Base-by-base conservation (phyloP, 306 rosid genomes). In the Abrus pulchellus region DNA sequence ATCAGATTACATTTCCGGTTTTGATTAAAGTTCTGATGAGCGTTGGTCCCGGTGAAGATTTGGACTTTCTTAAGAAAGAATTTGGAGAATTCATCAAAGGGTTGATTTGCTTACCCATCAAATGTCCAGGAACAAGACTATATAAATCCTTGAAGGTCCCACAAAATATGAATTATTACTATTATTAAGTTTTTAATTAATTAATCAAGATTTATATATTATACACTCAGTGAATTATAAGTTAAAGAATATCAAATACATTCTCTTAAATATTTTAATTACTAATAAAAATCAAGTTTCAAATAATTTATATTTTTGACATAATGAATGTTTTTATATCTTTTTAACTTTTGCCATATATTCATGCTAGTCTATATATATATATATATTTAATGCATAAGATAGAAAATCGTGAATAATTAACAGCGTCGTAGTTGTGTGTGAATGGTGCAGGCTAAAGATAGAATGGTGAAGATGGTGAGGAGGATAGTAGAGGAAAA, bases 81-180 rank as follows among this genome's bases (percentile, higher is more conserved):
- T 95, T 95, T 57, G 88, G 78, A 79, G 94, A 89, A 77, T 95
- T 89, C 87, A 80, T 95, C 74, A 95, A 95, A 84, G 99, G 92
- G 0, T 88, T 95, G 75, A 89, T 92, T 67, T 93, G 99, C 86
- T 56, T 93, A 57, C 99, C 99, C 12, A 47, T 95, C 84, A 93
- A 93, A 84, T 84, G 92, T 36, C 99, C 99, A 0, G 97, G 98
- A 85, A 88, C 97, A 13, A 85, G 87, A 63, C 89, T 95, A 1
- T 85, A 95, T 33, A 95, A 95, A 90, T 95, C 99, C 48, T 85
- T 95, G 63, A 93, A 93, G 99, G 99, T 90, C 54, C 27, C 34
- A n/a, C 36, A 38, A 49, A 67, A 32, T 66, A 27, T 56, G 49
- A 12, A 13, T 63, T 72, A 4, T 9, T 13, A 2, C 3, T 68